These are phyloP conservation scores for Trichoderma harzianum DNA, from an alignment of 2,329 filamentous ascomycete genomes.

Conservation along the genomic window DNA sequence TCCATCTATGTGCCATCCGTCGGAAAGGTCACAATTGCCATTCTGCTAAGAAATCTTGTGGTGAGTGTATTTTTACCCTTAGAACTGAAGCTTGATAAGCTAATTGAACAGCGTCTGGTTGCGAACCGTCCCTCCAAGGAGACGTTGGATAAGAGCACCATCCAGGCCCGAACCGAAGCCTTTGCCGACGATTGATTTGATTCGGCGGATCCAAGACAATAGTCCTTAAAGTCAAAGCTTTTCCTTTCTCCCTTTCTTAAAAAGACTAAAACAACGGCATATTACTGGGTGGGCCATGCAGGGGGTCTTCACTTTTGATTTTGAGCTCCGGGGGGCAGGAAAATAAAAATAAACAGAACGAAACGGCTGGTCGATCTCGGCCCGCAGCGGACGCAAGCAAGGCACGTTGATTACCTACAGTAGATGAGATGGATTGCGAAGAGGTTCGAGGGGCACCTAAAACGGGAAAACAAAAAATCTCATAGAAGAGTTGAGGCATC, in stretches of 20 bases:
- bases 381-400: background rate
- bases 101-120: constrained; percentile 46
- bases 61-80: constrained; percentile 48
- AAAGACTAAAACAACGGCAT: background rate
- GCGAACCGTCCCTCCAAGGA: constrained; percentile 46
- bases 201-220: background rate
- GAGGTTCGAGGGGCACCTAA: background rate
- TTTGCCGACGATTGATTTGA: constrained; percentile 34
- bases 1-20: constrained; percentile 96
- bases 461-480: background rate
- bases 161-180: constrained; percentile 41
- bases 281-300: background rate
- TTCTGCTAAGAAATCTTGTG: constrained; percentile 83
- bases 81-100: constrained; percentile 1
- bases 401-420: background rate
- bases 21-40: constrained; percentile 94
- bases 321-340: background rate
- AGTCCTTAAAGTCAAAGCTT: background rate
- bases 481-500: background rate
- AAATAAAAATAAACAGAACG: background rate
- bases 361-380: background rate
- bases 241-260: background rate
- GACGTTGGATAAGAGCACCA: constrained; percentile 32
- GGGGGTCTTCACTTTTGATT: background rate
- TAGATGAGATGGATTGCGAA: background rate